Evolutionary conservation across 768 basidiomycete species (phyloP).

Genomic region (Mycena chlorophos): DNA sequence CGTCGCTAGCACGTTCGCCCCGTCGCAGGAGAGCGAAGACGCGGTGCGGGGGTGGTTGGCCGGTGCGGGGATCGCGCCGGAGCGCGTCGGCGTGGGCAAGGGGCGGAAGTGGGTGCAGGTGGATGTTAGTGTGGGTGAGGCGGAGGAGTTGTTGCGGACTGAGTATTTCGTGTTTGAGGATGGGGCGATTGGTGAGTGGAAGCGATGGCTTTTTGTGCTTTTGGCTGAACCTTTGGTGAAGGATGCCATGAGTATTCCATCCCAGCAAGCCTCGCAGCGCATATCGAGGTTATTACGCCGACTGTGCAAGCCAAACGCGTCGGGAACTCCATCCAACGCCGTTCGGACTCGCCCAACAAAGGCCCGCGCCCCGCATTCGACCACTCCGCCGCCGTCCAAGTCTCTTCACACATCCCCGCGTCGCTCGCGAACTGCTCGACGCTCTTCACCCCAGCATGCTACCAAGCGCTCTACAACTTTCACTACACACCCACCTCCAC

Average conservation of each 20-base stretch:
- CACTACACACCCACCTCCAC: constrained; percentile 30
- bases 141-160: constrained; percentile 43
- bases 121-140: constrained; percentile 42
- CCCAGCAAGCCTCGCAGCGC: constrained; percentile 36
- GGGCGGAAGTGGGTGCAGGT: constrained; percentile 43
- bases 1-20: constrained; percentile 45
- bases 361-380: not conserved
- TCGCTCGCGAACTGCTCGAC: constrained; percentile 35
- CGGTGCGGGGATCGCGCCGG: constrained; percentile 34
- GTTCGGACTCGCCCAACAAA: constrained; percentile 12
- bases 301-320: constrained; percentile 44
- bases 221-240: not conserved
- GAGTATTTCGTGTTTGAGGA: constrained; percentile 42
- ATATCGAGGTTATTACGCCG: constrained; percentile 46
- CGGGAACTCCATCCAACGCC: constrained; percentile 10
- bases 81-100: constrained; percentile 33
- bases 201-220: not conserved
- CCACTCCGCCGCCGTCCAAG: constrained; percentile 16
- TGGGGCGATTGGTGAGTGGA: constrained; percentile 37
- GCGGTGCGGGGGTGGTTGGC: constrained; percentile 43
- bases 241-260: constrained; percentile 44
- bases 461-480: constrained; percentile 41
- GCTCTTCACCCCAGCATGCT: constrained; percentile 40
- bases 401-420: constrained; percentile 2
- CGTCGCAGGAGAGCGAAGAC: constrained; percentile 36